A percentile compares a stretch with the other conserved stretches of the same genome.
phyloP scores from a whole-genome alignment of 2,329 filamentous ascomycete genomes.

The Hypoxylon sp. region DNA sequence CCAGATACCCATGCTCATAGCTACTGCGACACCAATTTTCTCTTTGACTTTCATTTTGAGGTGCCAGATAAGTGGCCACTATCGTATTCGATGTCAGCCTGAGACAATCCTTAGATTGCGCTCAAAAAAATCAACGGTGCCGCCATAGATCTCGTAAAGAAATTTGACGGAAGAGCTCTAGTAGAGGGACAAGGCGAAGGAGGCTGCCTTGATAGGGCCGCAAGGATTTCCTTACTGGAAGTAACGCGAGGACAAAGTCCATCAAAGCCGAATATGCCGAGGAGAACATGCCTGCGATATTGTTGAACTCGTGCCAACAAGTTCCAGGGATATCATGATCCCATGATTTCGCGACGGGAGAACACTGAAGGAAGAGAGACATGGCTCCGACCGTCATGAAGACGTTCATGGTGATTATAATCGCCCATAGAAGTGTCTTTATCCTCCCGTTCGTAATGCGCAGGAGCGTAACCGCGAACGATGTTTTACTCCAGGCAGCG shows the following conservation, averaged over 20 bases:
- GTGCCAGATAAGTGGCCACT: slow-evolving; percentile 29
- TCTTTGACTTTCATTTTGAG: slow-evolving; percentile 25
- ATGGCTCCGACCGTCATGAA: slow-evolving; percentile 19
- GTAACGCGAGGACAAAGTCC: slow-evolving; percentile 27
- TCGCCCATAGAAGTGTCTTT: slow-evolving; percentile 13
- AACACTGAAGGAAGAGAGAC: slow-evolving; percentile 25
- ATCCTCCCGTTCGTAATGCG: slow-evolving; percentile 15
- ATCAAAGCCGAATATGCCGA: slow-evolving; percentile 26
- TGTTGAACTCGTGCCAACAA: slow-evolving; percentile 20
- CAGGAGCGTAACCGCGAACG: slow-evolving; percentile 25
- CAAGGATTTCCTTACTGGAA: slow-evolving; percentile 18
- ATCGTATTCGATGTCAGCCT: neutral
- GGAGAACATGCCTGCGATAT: slow-evolving; percentile 20
- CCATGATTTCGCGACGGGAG: slow-evolving; percentile 21
- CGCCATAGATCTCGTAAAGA: neutral
- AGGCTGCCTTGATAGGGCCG: neutral
- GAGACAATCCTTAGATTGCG: neutral
- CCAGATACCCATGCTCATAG: slow-evolving; percentile 29
- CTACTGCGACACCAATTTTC: slow-evolving; percentile 18
- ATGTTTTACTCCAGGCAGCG: slow-evolving; percentile 27
- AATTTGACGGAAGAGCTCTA: neutral
- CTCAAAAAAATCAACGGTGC: neutral
- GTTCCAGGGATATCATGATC: slow-evolving; percentile 14
- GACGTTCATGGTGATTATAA: slow-evolving; percentile 26
- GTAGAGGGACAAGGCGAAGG: neutral